Conservation (phyloP, 352 stramenopile species). For the Globisporangium emineosum region DNA sequence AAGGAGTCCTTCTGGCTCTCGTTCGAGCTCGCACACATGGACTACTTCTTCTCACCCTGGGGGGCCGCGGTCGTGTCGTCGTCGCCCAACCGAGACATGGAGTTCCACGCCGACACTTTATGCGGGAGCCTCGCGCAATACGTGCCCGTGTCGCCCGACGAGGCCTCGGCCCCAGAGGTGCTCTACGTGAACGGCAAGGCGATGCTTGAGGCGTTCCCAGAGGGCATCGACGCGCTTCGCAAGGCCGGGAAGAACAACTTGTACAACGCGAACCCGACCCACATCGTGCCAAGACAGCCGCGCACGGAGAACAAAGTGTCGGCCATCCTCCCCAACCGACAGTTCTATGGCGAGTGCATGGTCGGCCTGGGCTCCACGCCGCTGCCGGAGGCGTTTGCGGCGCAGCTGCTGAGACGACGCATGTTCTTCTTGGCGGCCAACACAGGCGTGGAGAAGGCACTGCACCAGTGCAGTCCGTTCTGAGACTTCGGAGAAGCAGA, state of each 20-base stretch:
- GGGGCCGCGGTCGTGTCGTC: conserved; percentile 35
- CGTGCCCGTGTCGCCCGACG: conserved; percentile 14
- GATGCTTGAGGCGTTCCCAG: conserved; percentile 38
- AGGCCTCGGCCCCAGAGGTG: conserved; percentile 22
- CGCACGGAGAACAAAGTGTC: conserved; percentile 3
- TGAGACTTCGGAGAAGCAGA: no score
- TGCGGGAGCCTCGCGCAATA: conserved; percentile 48
- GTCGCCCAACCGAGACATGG: conserved; percentile 32
- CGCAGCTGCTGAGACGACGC: conserved; percentile 17
- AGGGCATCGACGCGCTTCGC: conserved; percentile 21
- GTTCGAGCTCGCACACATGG: conserved; percentile 43
- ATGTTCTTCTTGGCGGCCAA: conserved; percentile 10
- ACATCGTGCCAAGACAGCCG: conserved; percentile 11
- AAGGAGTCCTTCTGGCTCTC: conserved; percentile 53
- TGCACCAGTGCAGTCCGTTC: conserved; percentile 12
- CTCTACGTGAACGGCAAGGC: conserved; percentile 51
- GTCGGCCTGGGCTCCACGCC: conserved; percentile 19
- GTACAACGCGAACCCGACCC: conserved; percentile 20
- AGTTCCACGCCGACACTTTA: conserved; percentile 31
- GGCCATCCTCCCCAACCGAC: not conserved
- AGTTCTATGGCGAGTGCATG: conserved; percentile 19
- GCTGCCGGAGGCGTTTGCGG: conserved; percentile 14
- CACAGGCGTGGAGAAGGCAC: conserved; percentile 4
- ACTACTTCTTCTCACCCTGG: conserved; percentile 56
- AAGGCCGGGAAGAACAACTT: conserved; percentile 11